Percentiles rank a stretch among this genome's conserved stretches.
Conservation (phyloP, 306 rosid species). For the Vicia villosa region DNA sequence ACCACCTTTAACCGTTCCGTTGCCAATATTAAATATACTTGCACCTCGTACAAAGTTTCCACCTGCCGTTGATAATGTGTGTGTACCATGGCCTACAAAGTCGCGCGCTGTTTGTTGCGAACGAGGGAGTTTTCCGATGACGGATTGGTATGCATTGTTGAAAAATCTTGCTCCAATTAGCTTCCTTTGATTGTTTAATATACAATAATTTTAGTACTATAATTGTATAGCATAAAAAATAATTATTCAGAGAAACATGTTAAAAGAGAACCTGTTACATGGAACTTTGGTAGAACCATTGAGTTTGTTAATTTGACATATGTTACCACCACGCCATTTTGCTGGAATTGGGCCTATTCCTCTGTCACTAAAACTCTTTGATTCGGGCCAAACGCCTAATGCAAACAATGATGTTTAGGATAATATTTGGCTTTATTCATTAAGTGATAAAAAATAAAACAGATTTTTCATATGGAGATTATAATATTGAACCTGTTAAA, state of each 20-base stretch:
- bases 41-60: conserved; percentile 52
- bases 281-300: neutral
- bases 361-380: conserved; percentile 60
- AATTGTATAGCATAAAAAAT: no score
- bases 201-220: no score
- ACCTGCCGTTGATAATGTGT: conserved; percentile 78
- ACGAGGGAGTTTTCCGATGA: neutral
- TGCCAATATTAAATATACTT: conserved; percentile 28
- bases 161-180: conserved; percentile 76
- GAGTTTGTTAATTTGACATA: conserved; percentile 45
- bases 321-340: conserved; percentile 58
- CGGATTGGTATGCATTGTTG: conserved; percentile 39
- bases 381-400: conserved; percentile 67
- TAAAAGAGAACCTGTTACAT: conserved; percentile 37
- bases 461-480: neutral
- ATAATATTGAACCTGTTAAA: neutral
- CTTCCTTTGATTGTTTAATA: conserved; percentile 43
- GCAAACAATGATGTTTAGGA: neutral
- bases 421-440: neutral
- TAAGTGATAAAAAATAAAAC: neutral
- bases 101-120: conserved; percentile 51
- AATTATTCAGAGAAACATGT: no score
- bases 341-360: conserved; percentile 66
- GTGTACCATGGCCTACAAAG: conserved; percentile 73
- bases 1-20: conserved; percentile 71